phyloP scores from a whole-genome alignment of 331 rosid species.

The Rosa hybrid region DNA sequence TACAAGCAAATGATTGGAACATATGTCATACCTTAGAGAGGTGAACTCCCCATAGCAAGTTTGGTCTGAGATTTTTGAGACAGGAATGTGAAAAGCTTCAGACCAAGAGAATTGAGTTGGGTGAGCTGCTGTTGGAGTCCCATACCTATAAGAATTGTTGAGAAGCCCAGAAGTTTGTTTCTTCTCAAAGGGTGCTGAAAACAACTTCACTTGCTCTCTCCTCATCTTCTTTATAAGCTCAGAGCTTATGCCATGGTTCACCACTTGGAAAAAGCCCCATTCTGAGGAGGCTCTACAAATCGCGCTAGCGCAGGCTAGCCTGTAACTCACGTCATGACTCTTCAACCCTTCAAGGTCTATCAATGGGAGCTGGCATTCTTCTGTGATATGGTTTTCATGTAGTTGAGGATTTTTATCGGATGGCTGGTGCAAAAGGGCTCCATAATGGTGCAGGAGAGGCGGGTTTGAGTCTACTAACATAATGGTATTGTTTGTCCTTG shows the following conservation, averaged over 20 bases:
- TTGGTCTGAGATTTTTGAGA: slow-evolving; percentile 62
- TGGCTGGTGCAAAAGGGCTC: slow-evolving; percentile 41
- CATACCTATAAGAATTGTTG: slow-evolving; percentile 81
- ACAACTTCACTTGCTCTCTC: slow-evolving; percentile 66
- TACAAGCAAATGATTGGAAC: not conserved
- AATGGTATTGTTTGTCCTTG: not conserved
- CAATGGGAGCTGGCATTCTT: slow-evolving; percentile 71
- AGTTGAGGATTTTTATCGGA: slow-evolving; percentile 23
- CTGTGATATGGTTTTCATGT: slow-evolving; percentile 29
- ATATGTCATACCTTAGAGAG: slow-evolving; percentile 52
- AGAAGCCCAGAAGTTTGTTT: slow-evolving; percentile 61
- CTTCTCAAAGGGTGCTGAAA: slow-evolving; percentile 59
- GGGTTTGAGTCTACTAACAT: slow-evolving; percentile 59
- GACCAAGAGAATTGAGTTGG: slow-evolving; percentile 81
- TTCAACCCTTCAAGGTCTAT: slow-evolving; percentile 67
- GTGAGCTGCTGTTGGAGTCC: slow-evolving; percentile 73
- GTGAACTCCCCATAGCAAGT: slow-evolving; percentile 62
- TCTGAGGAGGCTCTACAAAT: slow-evolving; percentile 74
- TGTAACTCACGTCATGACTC: slow-evolving; percentile 39
- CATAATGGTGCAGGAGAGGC: slow-evolving; percentile 66
- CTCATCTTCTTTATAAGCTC: slow-evolving; percentile 58
- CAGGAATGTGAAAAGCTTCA: slow-evolving; percentile 95
- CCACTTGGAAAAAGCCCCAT: slow-evolving; percentile 90
- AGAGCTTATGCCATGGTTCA: slow-evolving; percentile 73
- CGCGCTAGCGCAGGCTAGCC: slow-evolving; percentile 50